phyloP scores from a whole-genome alignment of 192 early-diverging fungal genomes.

The Cladochytrium replicatum region DNA sequence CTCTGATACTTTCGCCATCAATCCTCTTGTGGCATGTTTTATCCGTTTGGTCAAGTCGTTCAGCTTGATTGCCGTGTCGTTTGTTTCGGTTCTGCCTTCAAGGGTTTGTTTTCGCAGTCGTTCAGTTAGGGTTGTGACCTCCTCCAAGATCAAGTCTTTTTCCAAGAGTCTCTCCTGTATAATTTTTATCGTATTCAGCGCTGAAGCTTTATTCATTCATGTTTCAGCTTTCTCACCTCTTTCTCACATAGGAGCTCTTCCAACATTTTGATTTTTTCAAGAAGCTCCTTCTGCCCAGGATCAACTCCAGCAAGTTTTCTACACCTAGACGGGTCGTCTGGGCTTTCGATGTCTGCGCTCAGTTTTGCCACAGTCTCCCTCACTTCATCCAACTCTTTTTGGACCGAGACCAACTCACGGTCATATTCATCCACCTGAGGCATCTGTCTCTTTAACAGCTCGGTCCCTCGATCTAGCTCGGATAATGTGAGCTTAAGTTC shows the following conservation, averaged over 20 bases:
- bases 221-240: constrained; percentile 27
- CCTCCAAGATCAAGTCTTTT: constrained; percentile 49
- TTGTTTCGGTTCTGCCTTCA: constrained; percentile 33
- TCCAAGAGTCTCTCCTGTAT: constrained; percentile 45
- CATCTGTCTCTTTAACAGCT: constrained; percentile 25
- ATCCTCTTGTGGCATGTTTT: constrained; percentile 35
- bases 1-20: constrained; percentile 50
- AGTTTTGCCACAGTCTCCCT: constrained; percentile 23
- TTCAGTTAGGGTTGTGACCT: constrained; percentile 36
- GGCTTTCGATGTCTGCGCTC: constrained; percentile 36
- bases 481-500: constrained; percentile 28
- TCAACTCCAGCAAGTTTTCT: constrained; percentile 42
- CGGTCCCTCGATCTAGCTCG: constrained; percentile 30
- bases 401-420: constrained; percentile 11
- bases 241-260: constrained; percentile 47
- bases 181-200: neutral
- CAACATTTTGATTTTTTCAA: constrained; percentile 37
- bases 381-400: constrained; percentile 12
- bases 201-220: neutral
- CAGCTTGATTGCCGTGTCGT: constrained; percentile 28
- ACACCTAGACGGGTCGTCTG: constrained; percentile 30
- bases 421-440: constrained; percentile 15
- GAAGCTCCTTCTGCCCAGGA: constrained; percentile 33
- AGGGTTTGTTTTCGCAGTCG: constrained; percentile 40
- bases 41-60: constrained; percentile 47